Evolutionary conservation across 192 early-diverging fungal genomes (phyloP), one percentile per base, ranked within the genome.

Genomic region (Coemansia sp.): DNA sequence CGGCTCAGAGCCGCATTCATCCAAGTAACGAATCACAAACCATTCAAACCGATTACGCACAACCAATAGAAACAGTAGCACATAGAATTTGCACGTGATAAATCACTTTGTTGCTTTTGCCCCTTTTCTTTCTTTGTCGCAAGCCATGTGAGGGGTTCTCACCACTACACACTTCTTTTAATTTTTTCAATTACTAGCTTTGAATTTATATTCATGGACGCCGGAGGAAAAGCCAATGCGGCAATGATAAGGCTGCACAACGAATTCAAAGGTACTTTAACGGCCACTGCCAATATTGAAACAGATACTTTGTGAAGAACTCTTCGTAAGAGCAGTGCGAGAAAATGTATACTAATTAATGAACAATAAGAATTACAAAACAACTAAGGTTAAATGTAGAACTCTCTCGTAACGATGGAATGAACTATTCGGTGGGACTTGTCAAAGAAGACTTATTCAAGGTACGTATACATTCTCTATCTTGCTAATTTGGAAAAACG

Each of bases 361-460:
- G 27, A 54, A 9, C 42, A 31, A n/a, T 17, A 3, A 24, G 33
- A 4, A 17, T 32, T 23, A 31, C 4, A 42, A 22, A 4, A 8
- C 0, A 5, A 14, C 10, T 33, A 9, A 29, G 23, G 6, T 10
- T 7, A 25, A 29, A 32, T 70, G 25, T 85, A 94, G 93, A 95
- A 64, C 77, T 97, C 21, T 72, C 83, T 29, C 90, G 88, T 70
- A 72, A 84, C 57, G 88, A 90, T 5, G 90, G 89, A 9, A 85
- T 89, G 63, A 85, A 91, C 6, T 97, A 96, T 80, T 95, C 92
- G 11, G 95, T 94, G n/a, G 96, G 96, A 1, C 87, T 98, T 39
- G 85, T 84, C 31, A 89, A 92, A 58, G 90, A 94, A 22, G 75
- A 83, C 68, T 84, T 98, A 36, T 96, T 89, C 67, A 91, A 94